Percentiles rank a stretch among this genome's conserved stretches.
phyloP scores from a whole-genome alignment of 2,329 filamentous ascomycete species.

The Colletotrichum orchidophilum region DNA sequence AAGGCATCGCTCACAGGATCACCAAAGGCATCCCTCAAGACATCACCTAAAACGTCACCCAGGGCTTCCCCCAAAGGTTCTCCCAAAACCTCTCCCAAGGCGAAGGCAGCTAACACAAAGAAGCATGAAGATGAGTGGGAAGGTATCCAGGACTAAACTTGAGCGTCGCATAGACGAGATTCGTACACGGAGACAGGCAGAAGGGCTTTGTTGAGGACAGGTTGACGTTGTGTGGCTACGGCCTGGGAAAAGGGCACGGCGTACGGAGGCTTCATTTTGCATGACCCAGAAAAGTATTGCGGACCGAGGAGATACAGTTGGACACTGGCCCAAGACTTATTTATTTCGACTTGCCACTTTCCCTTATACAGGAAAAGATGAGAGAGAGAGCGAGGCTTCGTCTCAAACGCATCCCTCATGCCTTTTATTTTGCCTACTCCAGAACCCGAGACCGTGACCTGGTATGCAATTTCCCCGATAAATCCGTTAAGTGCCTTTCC shows the following conservation, averaged over 20 bases:
- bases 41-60: background rate
- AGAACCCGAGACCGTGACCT: background rate
- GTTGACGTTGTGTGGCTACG: background rate
- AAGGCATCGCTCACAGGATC: too few relatives aligned
- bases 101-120: constrained; percentile 22
- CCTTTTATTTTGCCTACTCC: background rate
- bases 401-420: background rate
- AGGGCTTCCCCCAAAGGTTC: constrained; percentile 20
- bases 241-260: constrained; percentile 12
- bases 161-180: background rate
- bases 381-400: background rate
- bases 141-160: background rate
- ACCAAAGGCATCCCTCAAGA: constrained; percentile 12
- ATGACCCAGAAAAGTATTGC: constrained; percentile 18
- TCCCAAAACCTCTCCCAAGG: constrained; percentile 11
- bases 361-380: background rate
- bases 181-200: background rate
- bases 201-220: background rate
- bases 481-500: background rate
- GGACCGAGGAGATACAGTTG: background rate
- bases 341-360: background rate
- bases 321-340: background rate
- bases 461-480: background rate
- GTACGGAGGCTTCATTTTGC: constrained; percentile 21
- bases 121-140: background rate